Conservation (phyloP, 257 asterid species). For the Solanum habrochaites region DNA sequence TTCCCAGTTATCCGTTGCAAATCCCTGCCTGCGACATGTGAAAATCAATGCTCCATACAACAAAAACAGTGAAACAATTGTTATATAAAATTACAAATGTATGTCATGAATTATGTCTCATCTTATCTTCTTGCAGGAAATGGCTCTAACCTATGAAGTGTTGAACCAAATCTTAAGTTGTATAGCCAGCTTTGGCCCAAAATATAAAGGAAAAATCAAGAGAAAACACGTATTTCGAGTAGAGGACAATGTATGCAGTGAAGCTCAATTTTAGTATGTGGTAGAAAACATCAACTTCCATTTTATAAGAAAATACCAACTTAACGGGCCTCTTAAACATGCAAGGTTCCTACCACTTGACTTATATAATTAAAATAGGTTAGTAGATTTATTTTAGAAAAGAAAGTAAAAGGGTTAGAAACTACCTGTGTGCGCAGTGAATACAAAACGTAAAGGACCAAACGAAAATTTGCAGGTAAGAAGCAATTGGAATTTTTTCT, state of each 20-base stretch:
- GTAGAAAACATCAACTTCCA: neutral
- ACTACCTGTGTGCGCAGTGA: too few species aligned
- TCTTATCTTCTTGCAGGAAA: neutral
- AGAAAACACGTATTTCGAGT: neutral
- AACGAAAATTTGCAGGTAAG: too few species aligned
- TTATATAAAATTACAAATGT: neutral
- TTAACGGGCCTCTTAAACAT: neutral
- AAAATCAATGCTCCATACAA: slow-evolving; percentile 59
- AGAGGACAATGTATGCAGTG: neutral
- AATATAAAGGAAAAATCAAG: neutral
- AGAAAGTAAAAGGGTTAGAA: too few species aligned
- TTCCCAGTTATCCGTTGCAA: slow-evolving; percentile 84
- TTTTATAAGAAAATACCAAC: neutral
- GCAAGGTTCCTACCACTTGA: neutral
- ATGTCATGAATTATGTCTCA: neutral
- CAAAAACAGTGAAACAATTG: slow-evolving; percentile 7
- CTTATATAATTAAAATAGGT: too few species aligned
- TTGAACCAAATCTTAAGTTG: neutral
- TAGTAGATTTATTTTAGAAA: too few species aligned
- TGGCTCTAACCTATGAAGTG: neutral
- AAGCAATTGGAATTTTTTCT: too few species aligned
- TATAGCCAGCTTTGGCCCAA: neutral
- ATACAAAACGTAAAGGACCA: too few species aligned
- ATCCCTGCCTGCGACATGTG: slow-evolving; percentile 89
- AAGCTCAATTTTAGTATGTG: neutral